Evolutionary conservation across 306 rosid species (phyloP), one percentile per base, ranked within the genome.

Genomic region (Glycyrrhiza uralensis): DNA sequence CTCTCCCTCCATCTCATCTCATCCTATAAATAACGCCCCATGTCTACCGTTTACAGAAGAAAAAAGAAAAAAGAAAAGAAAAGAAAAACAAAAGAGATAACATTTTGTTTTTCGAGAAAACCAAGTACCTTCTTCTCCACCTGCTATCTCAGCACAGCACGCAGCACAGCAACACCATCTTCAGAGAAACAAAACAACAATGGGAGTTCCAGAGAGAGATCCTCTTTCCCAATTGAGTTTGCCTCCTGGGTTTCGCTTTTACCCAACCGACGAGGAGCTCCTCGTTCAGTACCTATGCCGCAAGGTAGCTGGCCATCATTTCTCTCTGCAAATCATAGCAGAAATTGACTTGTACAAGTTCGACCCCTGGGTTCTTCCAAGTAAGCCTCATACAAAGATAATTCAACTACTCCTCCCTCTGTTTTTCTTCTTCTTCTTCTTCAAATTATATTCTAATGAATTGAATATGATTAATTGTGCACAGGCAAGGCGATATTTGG

Each of bases 171-270:
- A 42, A 42, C 47, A 22, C 17, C 17, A 3, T 51, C 54, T 1
- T 15, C 39, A 33, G n/a, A n/a, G n/a, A n/a, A n/a, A n/a, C n/a
- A n/a, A 14, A 30, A 13, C 36, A 5, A 66, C 13, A 29, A 94
- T 94, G 99, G 97, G 89, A 30, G 76, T 88, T 9, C 76, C 76
- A 11, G 93, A 81, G n/a, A 76, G 38, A 2, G 98, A 87, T 26
- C 86, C 85, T 2, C 90, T 89, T 49, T 72, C 96, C 6, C 91
- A 89, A 79, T 75, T 94, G 38, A 83, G 90, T 66, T 82, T 94
- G 42, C 98, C 98, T 0, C 98, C 98, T 2, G 98, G 98, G 11
- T 94, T 94, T 44, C 85, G 98, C 7, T 94, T 94, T 49, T 94
- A 41, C 55, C 98, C 98, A 4, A 94, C 97, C 1, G 98, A 94